Evolutionary conservation across 2,329 filamentous ascomycete genomes (phyloP).

Genomic region (Epichloe bromicola): DNA sequence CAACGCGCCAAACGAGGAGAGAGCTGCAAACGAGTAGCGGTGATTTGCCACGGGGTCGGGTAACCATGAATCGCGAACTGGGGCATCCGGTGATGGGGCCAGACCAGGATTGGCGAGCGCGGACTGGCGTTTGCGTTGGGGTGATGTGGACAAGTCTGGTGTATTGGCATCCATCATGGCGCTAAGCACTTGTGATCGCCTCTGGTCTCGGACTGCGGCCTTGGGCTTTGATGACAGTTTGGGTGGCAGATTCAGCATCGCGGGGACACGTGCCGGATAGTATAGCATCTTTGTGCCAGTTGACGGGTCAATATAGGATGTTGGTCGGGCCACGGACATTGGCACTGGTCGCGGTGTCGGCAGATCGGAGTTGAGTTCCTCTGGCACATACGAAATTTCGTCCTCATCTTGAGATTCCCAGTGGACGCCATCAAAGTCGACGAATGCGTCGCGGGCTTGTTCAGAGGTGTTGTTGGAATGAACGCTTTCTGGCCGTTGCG

Average conservation of each 20-base stretch:
- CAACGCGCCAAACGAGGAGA: constrained; percentile 16
- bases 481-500: constrained; percentile 28
- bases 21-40: constrained; percentile 20
- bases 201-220: constrained; percentile 49
- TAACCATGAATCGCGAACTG: constrained; percentile 25
- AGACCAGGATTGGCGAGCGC: constrained; percentile 10
- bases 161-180: constrained; percentile 31
- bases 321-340: constrained; percentile 26
- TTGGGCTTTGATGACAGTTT: constrained; percentile 67
- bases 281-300: constrained; percentile 77
- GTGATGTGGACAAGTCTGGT: not conserved
- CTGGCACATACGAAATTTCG: constrained; percentile 11
- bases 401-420: constrained; percentile 42
- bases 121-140: constrained; percentile 11
- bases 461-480: constrained; percentile 50
- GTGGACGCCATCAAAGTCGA: constrained; percentile 72
- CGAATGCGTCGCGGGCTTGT: constrained; percentile 55
- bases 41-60: constrained; percentile 32
- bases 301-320: constrained; percentile 48
- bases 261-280: constrained; percentile 88
- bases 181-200: constrained; percentile 60
- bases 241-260: constrained; percentile 84
- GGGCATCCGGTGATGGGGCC: constrained; percentile 9
- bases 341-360: constrained; percentile 15
- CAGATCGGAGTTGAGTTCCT: constrained; percentile 9